Percentiles rank a stretch among this genome's conserved stretches.
These are phyloP conservation scores for Sarcodon sp. DNA, from an alignment of 768 basidiomycete genomes.

Conservation along the genomic window DNA sequence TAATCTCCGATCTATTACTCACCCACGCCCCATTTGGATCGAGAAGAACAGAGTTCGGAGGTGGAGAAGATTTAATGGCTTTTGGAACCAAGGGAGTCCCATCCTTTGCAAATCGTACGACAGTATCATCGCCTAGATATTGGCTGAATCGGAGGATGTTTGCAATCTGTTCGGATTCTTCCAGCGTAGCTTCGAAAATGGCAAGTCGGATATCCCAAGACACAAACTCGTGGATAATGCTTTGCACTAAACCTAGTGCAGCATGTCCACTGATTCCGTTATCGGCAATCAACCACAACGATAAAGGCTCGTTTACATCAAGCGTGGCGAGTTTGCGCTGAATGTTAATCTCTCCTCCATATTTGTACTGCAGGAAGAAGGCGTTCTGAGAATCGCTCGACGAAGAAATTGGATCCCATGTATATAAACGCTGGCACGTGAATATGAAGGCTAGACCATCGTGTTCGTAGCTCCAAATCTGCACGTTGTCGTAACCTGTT, in stretches of 20 bases:
- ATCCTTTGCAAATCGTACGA: background rate
- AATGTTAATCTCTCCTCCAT: constrained; percentile 9
- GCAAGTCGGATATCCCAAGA: constrained; percentile 17
- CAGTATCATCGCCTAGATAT: background rate
- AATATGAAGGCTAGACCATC: background rate
- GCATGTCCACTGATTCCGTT: constrained; percentile 17
- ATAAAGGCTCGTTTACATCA: constrained; percentile 4
- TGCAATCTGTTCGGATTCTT: background rate
- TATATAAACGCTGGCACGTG: background rate
- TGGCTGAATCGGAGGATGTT: background rate
- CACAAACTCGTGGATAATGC: constrained; percentile 18
- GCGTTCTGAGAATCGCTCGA: background rate
- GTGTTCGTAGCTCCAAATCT: background rate
- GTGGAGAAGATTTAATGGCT: background rate
- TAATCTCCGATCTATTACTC: background rate
- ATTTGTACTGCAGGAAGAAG: constrained; percentile 5
- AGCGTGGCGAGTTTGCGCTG: constrained; percentile 5
- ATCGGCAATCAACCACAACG: constrained; percentile 17
- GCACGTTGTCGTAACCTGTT: background rate
- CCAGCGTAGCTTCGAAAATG: constrained; percentile 10
- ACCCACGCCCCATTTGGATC: background rate
- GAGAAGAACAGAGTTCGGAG: background rate
- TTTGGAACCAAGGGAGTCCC: background rate
- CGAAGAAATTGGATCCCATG: background rate
- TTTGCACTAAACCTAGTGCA: constrained; percentile 18